Evolutionary conservation across 208 protist species (phyloP).

Genomic region (Wallacemonas collosoma): DNA sequence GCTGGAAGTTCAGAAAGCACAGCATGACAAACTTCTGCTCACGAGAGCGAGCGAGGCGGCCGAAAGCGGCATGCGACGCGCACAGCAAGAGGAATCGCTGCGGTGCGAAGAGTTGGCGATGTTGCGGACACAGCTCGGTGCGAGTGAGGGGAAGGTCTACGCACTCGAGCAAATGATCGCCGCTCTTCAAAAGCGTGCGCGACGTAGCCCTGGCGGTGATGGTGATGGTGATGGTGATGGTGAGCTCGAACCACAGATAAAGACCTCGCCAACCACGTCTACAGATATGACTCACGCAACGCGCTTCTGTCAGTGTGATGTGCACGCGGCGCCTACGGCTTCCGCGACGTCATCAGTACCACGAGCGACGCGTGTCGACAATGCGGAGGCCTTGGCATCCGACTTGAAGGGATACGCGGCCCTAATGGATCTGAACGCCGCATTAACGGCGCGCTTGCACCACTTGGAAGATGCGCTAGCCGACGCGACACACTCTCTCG

Average conservation of each 20-base stretch:
- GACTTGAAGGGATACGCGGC: slow-evolving; percentile 69
- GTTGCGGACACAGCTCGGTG: slow-evolving; percentile 41
- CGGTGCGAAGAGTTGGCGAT: slow-evolving; percentile 49
- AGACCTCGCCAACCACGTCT: no score
- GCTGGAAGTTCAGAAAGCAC: slow-evolving; percentile 37
- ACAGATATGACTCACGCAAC: no score
- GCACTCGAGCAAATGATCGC: slow-evolving; percentile 19
- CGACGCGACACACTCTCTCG: slow-evolving; percentile 14
- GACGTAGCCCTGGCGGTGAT: background rate
- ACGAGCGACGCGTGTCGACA: no score
- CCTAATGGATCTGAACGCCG: slow-evolving; percentile 63
- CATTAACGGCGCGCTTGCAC: slow-evolving; percentile 39
- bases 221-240: background rate
- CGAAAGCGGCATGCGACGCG: slow-evolving; percentile 23
- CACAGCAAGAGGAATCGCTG: slow-evolving; percentile 29
- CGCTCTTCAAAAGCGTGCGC: slow-evolving; percentile 3
- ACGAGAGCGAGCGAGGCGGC: slow-evolving; percentile 34
- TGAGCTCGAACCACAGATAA: background rate
- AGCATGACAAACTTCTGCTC: slow-evolving; percentile 36
- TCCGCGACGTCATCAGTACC: no score
- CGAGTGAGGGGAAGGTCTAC: slow-evolving; percentile 30
- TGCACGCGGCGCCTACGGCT: no score
- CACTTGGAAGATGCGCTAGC: slow-evolving; percentile 41
- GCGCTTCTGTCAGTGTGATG: no score
- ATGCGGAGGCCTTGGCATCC: slow-evolving; percentile 31